Evolutionary conservation across 108 stramenopile genomes (phyloP).

Genomic region (Discostella stelligeroides): DNA sequence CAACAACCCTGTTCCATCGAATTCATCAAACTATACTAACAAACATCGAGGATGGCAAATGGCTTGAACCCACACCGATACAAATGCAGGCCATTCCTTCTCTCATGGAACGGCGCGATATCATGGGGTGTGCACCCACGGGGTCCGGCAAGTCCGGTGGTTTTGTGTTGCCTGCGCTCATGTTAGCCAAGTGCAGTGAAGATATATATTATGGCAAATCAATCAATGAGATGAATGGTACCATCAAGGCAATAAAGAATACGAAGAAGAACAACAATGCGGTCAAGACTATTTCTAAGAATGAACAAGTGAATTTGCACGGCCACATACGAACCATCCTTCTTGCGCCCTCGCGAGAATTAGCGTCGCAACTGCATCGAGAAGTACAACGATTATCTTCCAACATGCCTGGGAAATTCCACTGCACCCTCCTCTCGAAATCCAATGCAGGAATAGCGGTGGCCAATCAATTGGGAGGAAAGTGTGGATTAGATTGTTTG

Average conservation of each 20-base stretch:
- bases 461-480: conserved; percentile 70
- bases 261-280: conserved; percentile 36
- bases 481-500: conserved; percentile 75
- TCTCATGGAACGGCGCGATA: conserved; percentile 75
- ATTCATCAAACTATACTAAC: conserved; percentile 53
- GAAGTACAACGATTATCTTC: conserved; percentile 88
- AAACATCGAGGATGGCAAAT: conserved; percentile 89
- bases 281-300: conserved; percentile 3
- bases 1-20: conserved; percentile 44
- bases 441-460: conserved; percentile 73
- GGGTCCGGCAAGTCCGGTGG: conserved; percentile 89
- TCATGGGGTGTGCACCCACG: conserved; percentile 88
- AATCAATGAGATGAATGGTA: conserved; percentile 15
- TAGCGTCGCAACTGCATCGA: conserved; percentile 93
- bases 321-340: conserved; percentile 80
- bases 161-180: conserved; percentile 90
- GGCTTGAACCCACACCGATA: conserved; percentile 94
- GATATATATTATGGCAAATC: conserved; percentile 61
- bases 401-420: conserved; percentile 84
- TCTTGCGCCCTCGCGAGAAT: conserved; percentile 93
- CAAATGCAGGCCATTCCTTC: conserved; percentile 93
- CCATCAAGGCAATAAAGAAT: conserved; percentile 21
- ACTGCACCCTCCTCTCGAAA: conserved; percentile 74
- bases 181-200: conserved; percentile 72
- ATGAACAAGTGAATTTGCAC: conserved; percentile 20